These are phyloP conservation scores for Lagerstroemia speciosa DNA, from an alignment of 345 rosid genomes.

Conservation along the genomic window DNA sequence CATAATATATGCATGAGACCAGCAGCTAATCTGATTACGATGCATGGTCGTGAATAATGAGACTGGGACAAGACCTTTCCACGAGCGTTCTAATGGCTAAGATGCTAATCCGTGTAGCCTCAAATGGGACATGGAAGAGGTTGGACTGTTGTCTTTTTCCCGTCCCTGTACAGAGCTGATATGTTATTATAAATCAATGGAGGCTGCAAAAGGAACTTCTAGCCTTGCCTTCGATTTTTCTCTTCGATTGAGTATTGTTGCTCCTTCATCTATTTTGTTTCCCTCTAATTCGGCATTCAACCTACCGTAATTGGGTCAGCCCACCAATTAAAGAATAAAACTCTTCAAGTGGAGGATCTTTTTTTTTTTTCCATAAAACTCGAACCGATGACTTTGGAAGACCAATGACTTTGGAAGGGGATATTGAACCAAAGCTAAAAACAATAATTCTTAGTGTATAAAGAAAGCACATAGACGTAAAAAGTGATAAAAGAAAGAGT, in stretches of 20 bases:
- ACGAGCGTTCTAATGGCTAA: not conserved
- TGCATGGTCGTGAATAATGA: not conserved
- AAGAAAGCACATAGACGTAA: no score
- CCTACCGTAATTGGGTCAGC: not conserved
- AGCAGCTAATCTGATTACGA: not conserved
- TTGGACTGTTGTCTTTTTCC: not conserved
- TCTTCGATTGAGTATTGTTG: not conserved
- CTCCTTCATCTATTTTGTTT: not conserved
- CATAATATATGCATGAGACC: not conserved
- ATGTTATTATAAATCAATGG: conserved; percentile 1
- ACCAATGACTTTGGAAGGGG: no score
- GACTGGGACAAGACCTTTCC: not conserved
- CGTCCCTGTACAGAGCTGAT: conserved; percentile 8
- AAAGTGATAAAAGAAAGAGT: no score
- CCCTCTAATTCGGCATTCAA: not conserved
- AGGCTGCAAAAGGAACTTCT: conserved; percentile 7
- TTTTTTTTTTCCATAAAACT: not conserved
- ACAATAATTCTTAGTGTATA: no score
- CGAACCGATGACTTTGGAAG: no score
- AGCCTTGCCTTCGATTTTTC: not conserved
- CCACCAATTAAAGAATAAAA: not conserved
- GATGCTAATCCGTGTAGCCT: conserved; percentile 2
- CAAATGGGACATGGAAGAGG: not conserved
- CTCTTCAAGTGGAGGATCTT: no score
- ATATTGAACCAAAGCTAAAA: no score